Evolutionary conservation across 805 yeast genomes (phyloP).

Genomic region (Nakazawaea ishiwadae): DNA sequence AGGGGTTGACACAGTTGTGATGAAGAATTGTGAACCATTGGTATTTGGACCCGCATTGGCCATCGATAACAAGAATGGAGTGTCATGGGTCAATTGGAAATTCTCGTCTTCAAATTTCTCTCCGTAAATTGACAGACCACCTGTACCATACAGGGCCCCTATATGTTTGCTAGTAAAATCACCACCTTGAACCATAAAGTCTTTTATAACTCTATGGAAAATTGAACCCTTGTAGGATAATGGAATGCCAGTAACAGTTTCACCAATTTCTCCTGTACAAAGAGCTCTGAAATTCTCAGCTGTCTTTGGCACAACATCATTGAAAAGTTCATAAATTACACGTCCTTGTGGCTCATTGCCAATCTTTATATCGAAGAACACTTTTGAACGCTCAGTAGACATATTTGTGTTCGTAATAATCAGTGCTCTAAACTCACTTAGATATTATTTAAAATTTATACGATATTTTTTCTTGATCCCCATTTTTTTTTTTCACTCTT

Average conservation of each 20-base stretch:
- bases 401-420: neutral
- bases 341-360: conserved; percentile 71
- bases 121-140: conserved; percentile 81
- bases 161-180: conserved; percentile 58
- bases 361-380: conserved; percentile 74
- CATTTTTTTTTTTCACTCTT: too few relatives aligned
- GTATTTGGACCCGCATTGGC: conserved; percentile 96
- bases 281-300: conserved; percentile 86
- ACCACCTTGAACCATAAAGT: conserved; percentile 94
- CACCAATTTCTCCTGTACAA: conserved; percentile 85
- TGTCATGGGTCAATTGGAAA: conserved; percentile 68
- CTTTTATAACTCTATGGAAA: conserved; percentile 90
- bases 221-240: conserved; percentile 74
- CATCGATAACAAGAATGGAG: conserved; percentile 89
- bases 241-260: conserved; percentile 56
- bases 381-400: conserved; percentile 37
- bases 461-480: neutral
- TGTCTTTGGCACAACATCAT: conserved; percentile 78
- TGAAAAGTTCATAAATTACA: conserved; percentile 68
- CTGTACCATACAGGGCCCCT: conserved; percentile 54
- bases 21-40: conserved; percentile 93
- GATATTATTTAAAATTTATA: too few relatives aligned
- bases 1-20: conserved; percentile 90
- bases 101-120: conserved; percentile 90
- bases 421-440: too few relatives aligned